Percentiles rank a stretch among this genome's conserved stretches.
These are phyloP conservation scores for Orbilia blumenaviensis DNA, from an alignment of 2,329 filamentous ascomycete genomes.

Conservation along the genomic window DNA sequence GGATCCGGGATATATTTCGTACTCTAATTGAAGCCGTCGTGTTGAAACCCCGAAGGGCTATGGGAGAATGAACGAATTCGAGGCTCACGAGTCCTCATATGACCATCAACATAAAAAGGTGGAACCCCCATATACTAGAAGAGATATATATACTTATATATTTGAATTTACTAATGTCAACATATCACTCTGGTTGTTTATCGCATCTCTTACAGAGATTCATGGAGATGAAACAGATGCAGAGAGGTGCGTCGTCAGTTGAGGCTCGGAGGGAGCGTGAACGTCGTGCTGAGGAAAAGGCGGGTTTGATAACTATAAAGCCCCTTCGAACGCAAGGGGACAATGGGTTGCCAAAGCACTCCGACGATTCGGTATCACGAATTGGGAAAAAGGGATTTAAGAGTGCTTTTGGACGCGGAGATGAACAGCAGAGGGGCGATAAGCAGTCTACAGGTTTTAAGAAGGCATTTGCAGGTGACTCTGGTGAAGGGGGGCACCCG, in stretches of 20 bases:
- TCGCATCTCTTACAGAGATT: conserved; percentile 65
- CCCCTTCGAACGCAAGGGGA: conserved; percentile 63
- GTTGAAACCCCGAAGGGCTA: conserved; percentile 84
- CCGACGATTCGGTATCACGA: conserved; percentile 60
- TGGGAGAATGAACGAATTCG: conserved; percentile 92
- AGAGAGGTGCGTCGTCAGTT: conserved; percentile 69
- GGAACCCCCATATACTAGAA: conserved; percentile 61
- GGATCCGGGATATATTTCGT: too few species aligned
- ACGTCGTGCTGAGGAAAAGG: conserved; percentile 75
- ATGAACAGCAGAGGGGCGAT: conserved; percentile 9
- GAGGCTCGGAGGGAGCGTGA: conserved; percentile 70
- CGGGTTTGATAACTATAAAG: conserved; percentile 74
- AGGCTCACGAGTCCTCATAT: conserved; percentile 91
- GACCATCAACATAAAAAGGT: conserved; percentile 91
- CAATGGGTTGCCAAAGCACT: conserved; percentile 55
- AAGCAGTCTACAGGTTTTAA: conserved; percentile 34
- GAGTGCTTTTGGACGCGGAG: conserved; percentile 72
- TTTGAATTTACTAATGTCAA: neutral
- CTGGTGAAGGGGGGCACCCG: neutral
- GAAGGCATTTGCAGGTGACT: conserved; percentile 19
- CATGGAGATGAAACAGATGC: conserved; percentile 86
- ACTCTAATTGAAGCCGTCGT: too few species aligned
- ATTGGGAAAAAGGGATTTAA: conserved; percentile 73
- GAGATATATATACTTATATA: conserved; percentile 8
- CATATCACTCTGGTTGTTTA: too few species aligned